Base-by-base conservation (phyloP, 495 filamentous ascomycete genomes). In the Penicillium dipodomyicola region DNA sequence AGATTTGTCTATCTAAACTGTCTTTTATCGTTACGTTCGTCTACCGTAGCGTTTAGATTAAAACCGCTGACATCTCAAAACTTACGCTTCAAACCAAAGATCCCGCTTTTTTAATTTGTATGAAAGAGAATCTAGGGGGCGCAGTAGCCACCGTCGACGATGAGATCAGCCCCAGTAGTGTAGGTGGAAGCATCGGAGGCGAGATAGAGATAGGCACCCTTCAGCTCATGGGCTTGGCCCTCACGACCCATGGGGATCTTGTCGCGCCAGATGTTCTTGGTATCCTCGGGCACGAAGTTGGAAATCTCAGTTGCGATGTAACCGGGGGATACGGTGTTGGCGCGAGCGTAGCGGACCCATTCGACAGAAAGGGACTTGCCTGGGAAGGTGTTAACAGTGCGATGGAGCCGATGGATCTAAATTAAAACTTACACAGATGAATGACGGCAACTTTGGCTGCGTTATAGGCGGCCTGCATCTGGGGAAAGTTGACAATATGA, bases 281-380 rank as follows among this genome's bases (percentile, higher is more conserved):
- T 86, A 59, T 88, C 86, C 35, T 81, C 62, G 0, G 86, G 77
- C 8, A 89, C 82, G 62, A 92, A 96, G 60, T 77, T 74, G 35
- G 88, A 88, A 62, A 96, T 88, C 63, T 91, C 91, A 1, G 91
- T 96, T 23, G 81, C 83, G 58, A 96, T 94, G 68, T 94, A 96
- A 5, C 92, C 92, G 1, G 92, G 92, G 4, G 87, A 92, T 32
- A 96, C 73, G 22, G 84, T 84, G 72, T 96, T 96, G 51, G 82
- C 87, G 25, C 92, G 81, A 10, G 92, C 92, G 65, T 91, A 96
- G 27, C 84, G 85, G 20, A 88, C 82, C 90, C 91, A 96, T 69
- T 96, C 92, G 25, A 96, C 82, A 2, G 91, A 89, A 12, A 96
- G 78, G 19, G 86, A 88, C 68, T 80, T 84, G 72, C 83, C 83